A percentile compares a stretch with the other conserved stretches of the same genome.
phyloP scores from a whole-genome alignment of 768 basidiomycete genomes.

The Paxillus rubicundulus region DNA sequence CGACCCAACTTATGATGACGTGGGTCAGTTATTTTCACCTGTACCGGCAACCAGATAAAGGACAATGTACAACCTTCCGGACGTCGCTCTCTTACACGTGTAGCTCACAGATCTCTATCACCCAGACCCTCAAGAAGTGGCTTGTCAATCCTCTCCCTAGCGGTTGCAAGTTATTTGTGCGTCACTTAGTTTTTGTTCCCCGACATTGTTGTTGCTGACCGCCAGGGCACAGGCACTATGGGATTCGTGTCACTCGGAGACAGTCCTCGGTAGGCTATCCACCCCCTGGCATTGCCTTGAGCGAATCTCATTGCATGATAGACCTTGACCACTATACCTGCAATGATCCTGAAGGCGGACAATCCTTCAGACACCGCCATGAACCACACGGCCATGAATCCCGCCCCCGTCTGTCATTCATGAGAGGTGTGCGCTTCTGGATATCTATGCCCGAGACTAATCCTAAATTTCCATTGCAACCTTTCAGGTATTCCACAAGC shows the following conservation, averaged over 20 bases:
- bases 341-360: conserved; percentile 16
- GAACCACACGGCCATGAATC: not conserved
- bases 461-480: not conserved
- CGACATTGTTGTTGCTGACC: not conserved
- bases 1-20: not conserved
- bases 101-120: not conserved
- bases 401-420: not conserved
- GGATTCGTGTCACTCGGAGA: conserved; percentile 31
- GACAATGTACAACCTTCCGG: conserved; percentile 20
- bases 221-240: conserved; percentile 20
- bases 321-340: conserved; percentile 28
- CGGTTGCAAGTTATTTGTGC: conserved; percentile 28
- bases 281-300: not conserved
- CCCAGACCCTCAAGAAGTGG: conserved; percentile 21
- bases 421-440: conserved; percentile 7
- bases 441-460: conserved; percentile 1
- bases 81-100: conserved; percentile 37
- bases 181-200: conserved; percentile 4
- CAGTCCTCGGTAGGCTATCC: conserved; percentile 22
- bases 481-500: conserved; percentile 4
- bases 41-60: conserved; percentile 13
- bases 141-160: conserved; percentile 25
- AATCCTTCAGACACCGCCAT: not conserved
- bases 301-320: not conserved
- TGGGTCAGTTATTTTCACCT: conserved; percentile 10